Percentiles rank a stretch among this genome's conserved stretches.
Conservation (phyloP, 2,329 filamentous ascomycete species). For the Trichothecium roseum region DNA sequence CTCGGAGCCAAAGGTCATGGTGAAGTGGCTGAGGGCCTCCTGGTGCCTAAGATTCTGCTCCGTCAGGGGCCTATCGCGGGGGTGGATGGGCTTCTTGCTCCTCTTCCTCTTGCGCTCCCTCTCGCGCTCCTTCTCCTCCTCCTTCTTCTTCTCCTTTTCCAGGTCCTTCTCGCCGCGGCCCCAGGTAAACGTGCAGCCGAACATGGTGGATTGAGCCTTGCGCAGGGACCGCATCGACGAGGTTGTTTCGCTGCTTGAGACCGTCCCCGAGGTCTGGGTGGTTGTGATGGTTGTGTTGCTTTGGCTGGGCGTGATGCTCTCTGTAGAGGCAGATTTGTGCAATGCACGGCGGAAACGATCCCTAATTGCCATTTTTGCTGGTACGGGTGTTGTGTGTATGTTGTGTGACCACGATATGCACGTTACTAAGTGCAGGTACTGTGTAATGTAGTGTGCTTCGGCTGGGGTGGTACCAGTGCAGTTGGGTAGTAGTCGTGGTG, state of each 20-base stretch:
- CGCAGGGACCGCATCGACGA: constrained; percentile 13
- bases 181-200: constrained; percentile 21
- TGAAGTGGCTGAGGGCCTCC: constrained; percentile 34
- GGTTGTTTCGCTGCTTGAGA: constrained; percentile 7
- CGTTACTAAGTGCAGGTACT: no score
- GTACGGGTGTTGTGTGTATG: constrained; percentile 4
- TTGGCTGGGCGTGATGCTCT: constrained; percentile 19
- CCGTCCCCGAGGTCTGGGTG: constrained; percentile 16
- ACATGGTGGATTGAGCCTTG: constrained; percentile 17
- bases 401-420: background rate
- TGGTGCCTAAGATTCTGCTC: constrained; percentile 35
- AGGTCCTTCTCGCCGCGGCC: constrained; percentile 11
- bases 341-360: constrained; percentile 29
- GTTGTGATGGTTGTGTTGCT: constrained; percentile 18
- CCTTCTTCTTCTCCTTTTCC: constrained; percentile 8
- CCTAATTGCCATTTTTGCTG: constrained; percentile 27
- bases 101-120: constrained; percentile 19
- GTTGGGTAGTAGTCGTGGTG: background rate
- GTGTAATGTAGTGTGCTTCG: background rate
- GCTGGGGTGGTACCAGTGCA: background rate
- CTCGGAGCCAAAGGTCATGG: constrained; percentile 32
- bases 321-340: constrained; percentile 24
- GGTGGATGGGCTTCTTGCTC: constrained; percentile 21
- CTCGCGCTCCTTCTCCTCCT: constrained; percentile 5
- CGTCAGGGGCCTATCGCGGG: constrained; percentile 33